Evolutionary conservation across 2,329 filamentous ascomycete genomes (phyloP).

Genomic region (Plectosphaerella cucumerina): DNA sequence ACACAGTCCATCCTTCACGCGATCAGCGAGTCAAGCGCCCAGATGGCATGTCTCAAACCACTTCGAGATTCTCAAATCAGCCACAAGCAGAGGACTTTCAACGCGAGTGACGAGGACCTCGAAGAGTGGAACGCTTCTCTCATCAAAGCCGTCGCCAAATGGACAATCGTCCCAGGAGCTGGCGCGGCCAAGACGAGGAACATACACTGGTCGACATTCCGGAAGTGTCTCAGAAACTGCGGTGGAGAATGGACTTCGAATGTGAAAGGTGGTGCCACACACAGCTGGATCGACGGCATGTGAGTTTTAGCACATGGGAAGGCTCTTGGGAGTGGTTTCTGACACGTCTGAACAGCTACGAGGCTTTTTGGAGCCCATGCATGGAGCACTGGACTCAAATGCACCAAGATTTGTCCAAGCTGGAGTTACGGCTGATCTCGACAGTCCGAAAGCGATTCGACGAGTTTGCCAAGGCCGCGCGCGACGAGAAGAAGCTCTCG

Average conservation of each 20-base stretch:
- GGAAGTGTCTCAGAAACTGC: conserved; percentile 3
- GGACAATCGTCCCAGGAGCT: neutral
- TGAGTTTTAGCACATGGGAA: neutral
- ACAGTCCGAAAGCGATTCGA: neutral
- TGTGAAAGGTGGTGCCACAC: neutral
- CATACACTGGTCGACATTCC: conserved; percentile 7
- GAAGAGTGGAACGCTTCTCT: too few relatives aligned
- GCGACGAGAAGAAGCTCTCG: too few relatives aligned
- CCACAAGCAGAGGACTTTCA: too few relatives aligned
- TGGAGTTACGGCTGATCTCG: neutral
- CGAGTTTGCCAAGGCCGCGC: neutral
- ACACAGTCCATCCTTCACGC: too few relatives aligned
- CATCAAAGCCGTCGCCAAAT: neutral
- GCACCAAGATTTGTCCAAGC: neutral
- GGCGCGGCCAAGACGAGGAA: neutral
- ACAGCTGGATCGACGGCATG: conserved; percentile 4
- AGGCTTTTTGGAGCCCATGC: neutral
- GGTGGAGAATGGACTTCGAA: conserved; percentile 1
- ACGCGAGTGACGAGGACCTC: too few relatives aligned
- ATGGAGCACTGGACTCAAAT: neutral
- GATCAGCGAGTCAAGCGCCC: too few relatives aligned
- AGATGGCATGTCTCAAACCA: too few relatives aligned
- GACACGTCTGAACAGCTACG: neutral
- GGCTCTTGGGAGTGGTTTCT: neutral
- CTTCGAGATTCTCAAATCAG: neutral